Evolutionary conservation across 2,329 filamentous ascomycete genomes (phyloP).

Genomic region (Aureobasidium pullulans): DNA sequence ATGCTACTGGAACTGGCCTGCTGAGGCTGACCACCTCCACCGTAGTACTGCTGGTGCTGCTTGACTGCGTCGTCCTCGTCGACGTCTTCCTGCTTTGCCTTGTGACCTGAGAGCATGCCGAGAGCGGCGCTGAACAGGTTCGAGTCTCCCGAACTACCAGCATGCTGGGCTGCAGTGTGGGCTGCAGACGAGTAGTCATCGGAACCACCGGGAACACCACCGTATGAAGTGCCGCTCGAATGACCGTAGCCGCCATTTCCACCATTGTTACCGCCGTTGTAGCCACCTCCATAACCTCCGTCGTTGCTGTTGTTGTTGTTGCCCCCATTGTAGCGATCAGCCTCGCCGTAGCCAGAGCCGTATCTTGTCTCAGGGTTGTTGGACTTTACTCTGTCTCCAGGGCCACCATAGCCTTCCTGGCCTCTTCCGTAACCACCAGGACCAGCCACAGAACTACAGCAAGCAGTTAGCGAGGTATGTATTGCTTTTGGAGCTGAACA

Average conservation of each 20-base stretch:
- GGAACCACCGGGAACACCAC: conserved; percentile 30
- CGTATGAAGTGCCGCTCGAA: conserved; percentile 37
- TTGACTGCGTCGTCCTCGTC: conserved; percentile 61
- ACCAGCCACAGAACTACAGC: background rate
- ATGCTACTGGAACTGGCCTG: conserved; percentile 38
- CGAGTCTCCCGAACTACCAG: conserved; percentile 42
- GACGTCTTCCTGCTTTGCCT: conserved; percentile 46
- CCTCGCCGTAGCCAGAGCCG: conserved; percentile 14
- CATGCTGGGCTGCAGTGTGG: conserved; percentile 48
- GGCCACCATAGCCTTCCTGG: conserved; percentile 8
- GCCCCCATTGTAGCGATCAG: conserved; percentile 18
- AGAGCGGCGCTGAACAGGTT: conserved; percentile 51
- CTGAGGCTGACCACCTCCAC: conserved; percentile 40
- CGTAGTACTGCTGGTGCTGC: conserved; percentile 70
- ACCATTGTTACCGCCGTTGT: background rate
- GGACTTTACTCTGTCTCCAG: background rate
- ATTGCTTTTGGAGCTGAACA: background rate
- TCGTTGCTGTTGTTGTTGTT: conserved; percentile 19
- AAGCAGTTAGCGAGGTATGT: background rate
- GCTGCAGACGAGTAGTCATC: conserved; percentile 49
- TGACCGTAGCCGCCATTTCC: conserved; percentile 24
- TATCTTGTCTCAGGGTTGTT: conserved; percentile 7
- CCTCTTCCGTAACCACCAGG: conserved; percentile 12
- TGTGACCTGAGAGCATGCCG: conserved; percentile 47
- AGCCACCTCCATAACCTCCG: conserved; percentile 20